phyloP scores from a whole-genome alignment of 768 basidiomycete genomes.

The Sutorius australiensis region DNA sequence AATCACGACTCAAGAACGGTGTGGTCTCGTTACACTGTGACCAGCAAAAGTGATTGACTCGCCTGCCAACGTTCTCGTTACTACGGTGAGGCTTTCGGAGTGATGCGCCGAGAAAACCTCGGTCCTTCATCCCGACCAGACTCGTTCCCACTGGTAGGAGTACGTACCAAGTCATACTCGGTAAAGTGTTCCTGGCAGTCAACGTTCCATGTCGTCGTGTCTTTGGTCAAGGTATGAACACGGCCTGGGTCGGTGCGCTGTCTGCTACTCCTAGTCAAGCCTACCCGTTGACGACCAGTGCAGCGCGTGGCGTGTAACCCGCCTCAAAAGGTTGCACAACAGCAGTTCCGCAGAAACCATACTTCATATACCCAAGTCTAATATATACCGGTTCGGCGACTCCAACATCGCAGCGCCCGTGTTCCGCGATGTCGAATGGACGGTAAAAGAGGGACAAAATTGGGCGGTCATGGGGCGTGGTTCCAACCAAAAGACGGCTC shows the following conservation, averaged over 20 bases:
- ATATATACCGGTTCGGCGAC: constrained; percentile 60
- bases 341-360: neutral
- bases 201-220: constrained; percentile 2
- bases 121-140: neutral
- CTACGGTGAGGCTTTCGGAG: neutral
- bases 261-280: neutral
- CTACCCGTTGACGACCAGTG: neutral
- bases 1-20: neutral
- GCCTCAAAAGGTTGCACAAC: constrained; percentile 7
- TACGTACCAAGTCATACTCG: neutral
- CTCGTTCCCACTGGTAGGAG: neutral
- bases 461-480: constrained; percentile 76
- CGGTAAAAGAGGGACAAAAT: constrained; percentile 54
- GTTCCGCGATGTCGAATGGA: constrained; percentile 56
- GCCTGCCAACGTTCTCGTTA: too few species aligned
- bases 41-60: too few species aligned
- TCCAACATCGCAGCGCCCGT: constrained; percentile 44
- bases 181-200: neutral
- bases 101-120: neutral
- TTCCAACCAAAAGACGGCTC: constrained; percentile 53
- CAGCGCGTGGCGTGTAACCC: neutral
- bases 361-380: constrained; percentile 43
- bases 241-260: neutral
- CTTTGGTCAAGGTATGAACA: neutral
- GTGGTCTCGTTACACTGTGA: neutral